Percentiles rank a stretch among this genome's conserved stretches.
These are phyloP conservation scores for Helminthosporium solani DNA, from an alignment of 2,329 filamentous ascomycete genomes.

Conservation along the genomic window DNA sequence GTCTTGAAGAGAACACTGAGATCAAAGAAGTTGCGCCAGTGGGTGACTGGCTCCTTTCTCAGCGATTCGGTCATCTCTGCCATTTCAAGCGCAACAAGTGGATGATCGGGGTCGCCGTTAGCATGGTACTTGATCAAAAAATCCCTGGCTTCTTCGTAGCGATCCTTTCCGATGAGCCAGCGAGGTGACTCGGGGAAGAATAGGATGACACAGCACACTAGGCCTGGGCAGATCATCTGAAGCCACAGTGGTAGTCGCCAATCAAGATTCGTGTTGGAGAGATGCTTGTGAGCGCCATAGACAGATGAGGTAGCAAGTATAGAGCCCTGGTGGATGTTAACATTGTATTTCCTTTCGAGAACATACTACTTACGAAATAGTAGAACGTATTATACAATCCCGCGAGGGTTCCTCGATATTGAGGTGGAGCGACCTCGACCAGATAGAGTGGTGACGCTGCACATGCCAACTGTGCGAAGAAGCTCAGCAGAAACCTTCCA, in stretches of 20 bases:
- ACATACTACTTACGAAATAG: constrained; percentile 22
- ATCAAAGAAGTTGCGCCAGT: constrained; percentile 25
- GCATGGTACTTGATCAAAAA: constrained; percentile 57
- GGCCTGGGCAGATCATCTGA: constrained; percentile 22
- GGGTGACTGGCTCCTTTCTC: constrained; percentile 16
- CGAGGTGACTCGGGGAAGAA: constrained; percentile 25
- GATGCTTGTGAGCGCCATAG: constrained; percentile 24
- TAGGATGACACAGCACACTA: constrained; percentile 19
- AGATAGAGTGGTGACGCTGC: constrained; percentile 23
- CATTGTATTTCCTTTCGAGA: not conserved
- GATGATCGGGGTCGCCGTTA: constrained; percentile 41
- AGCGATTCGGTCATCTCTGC: constrained; percentile 31
- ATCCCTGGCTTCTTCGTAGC: constrained; percentile 23
- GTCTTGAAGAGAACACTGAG: constrained; percentile 20
- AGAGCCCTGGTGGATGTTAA: constrained; percentile 15
- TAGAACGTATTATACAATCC: constrained; percentile 36
- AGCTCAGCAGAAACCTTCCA: constrained; percentile 25
- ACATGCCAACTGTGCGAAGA: constrained; percentile 38
- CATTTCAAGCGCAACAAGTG: constrained; percentile 32
- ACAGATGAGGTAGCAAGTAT: constrained; percentile 25
- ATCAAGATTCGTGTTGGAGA: constrained; percentile 18
- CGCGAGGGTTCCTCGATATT: constrained; percentile 29
- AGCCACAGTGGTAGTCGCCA: constrained; percentile 26
- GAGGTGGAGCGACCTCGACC: constrained; percentile 30
- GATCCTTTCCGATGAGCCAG: constrained; percentile 25